Evolutionary conservation across 768 basidiomycete species (phyloP).

Genomic region (Lepiota brunneoincarnata): DNA sequence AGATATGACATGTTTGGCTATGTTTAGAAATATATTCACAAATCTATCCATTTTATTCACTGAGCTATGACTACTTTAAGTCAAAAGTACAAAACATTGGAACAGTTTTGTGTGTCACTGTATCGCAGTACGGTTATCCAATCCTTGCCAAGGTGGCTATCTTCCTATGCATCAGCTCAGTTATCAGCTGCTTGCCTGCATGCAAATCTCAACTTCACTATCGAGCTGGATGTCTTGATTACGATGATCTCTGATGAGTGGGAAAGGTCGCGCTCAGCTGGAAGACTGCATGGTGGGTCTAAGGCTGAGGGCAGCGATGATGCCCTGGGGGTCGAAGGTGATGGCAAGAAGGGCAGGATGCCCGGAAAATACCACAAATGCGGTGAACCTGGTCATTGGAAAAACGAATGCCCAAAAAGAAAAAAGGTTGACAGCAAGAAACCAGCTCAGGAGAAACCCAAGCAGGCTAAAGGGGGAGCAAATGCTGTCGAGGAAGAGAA

Average conservation of each 20-base stretch:
- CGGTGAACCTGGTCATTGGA: constrained; percentile 22
- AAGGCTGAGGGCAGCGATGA: constrained; percentile 18
- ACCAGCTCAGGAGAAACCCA: neutral
- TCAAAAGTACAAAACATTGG: no score
- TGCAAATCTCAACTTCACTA: constrained; percentile 5
- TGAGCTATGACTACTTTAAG: no score
- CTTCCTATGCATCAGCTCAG: constrained; percentile 25
- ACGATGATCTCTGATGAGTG: constrained; percentile 26
- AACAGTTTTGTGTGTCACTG: no score
- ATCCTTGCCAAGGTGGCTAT: constrained; percentile 24
- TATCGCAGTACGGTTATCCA: constrained; percentile 28
- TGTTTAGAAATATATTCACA: no score
- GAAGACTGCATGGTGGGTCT: neutral
- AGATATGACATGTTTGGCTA: no score
- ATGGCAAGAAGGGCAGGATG: constrained; percentile 9
- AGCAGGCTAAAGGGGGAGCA: neutral
- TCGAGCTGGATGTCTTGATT: constrained; percentile 21
- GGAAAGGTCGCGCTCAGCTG: constrained; percentile 14
- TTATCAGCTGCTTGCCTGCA: constrained; percentile 18
- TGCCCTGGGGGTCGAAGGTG: constrained; percentile 15
- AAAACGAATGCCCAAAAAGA: constrained; percentile 20
- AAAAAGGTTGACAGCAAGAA: constrained; percentile 18
- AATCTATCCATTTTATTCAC: no score
- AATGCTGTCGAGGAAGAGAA: neutral
- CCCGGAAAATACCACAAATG: constrained; percentile 24